phyloP scores from a whole-genome alignment of 352 stramenopile species.

The Elongisporangium prolatum region DNA sequence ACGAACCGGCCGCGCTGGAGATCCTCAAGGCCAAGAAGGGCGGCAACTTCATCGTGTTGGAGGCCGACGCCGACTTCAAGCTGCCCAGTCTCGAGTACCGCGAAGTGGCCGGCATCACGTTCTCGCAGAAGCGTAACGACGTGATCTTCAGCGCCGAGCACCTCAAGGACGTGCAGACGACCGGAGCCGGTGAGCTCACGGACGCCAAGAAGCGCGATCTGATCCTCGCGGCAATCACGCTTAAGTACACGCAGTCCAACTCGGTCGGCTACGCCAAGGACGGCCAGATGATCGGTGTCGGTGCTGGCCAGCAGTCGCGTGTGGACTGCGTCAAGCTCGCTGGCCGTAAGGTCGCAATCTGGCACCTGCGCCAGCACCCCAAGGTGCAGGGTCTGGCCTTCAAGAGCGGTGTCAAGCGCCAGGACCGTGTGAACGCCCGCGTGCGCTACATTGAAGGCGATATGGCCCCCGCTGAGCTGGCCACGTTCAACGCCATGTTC shows the following conservation, averaged over 20 bases:
- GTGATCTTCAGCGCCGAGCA: conserved; percentile 92
- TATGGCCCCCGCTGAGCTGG: conserved; percentile 94
- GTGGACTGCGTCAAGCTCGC: conserved; percentile 99
- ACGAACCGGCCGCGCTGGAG: conserved; percentile 95
- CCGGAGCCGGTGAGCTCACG: conserved; percentile 74
- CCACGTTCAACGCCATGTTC: conserved; percentile 95
- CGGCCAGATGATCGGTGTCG: conserved; percentile 99
- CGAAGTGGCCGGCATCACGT: conserved; percentile 98
- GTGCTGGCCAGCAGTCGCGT: conserved; percentile 97
- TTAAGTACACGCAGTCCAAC: conserved; percentile 99
- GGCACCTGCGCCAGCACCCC: conserved; percentile 98
- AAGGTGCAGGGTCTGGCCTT: conserved; percentile 95
- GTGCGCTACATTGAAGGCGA: conserved; percentile 99
- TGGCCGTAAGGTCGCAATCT: conserved; percentile 96
- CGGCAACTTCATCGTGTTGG: conserved; percentile 98
- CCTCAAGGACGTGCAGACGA: conserved; percentile 92
- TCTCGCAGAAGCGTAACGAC: conserved; percentile 98
- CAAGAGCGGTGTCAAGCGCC: conserved; percentile 96
- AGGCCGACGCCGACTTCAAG: conserved; percentile 91
- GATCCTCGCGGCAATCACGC: conserved; percentile 97
- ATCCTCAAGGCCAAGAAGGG: conserved; percentile 99
- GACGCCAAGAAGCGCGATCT: conserved; percentile 95
- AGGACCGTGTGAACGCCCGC: conserved; percentile 99
- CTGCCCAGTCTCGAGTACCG: conserved; percentile 95
- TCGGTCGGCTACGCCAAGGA: conserved; percentile 98